Evolutionary conservation across 2,329 filamentous ascomycete species (phyloP), one percentile per base, ranked within the genome.

Genomic region (Pseudocercospora cruenta): DNA sequence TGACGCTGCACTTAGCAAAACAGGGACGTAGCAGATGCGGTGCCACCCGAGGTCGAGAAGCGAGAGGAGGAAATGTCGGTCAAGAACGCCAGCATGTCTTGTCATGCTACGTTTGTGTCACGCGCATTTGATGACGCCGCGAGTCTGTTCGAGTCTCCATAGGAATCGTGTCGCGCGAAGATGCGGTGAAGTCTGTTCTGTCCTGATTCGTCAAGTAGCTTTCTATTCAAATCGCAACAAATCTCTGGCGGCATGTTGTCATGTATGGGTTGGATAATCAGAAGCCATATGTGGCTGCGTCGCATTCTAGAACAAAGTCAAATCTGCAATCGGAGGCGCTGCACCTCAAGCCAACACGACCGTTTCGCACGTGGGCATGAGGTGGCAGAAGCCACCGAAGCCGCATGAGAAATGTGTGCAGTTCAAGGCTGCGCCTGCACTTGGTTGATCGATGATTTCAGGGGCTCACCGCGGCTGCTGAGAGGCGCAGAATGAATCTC

Each of bases 1-100:
- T 31, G 26, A 55, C 26, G 51, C 47, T 51, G 47, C 47, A 26
- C 22, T 22, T 47, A 54, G 45, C 24, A 63, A 33, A 43, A 60
- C 55, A 64, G 62, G 47, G 62, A 28, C 22, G 58, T 26, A 28
- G 26, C 45, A 36, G 45, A 58, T 51, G 61, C 57, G 45, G 65
- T 67, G 57, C 28, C 43, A 57, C 63, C 49, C 55, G 62, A 68
- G 63, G 66, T 68, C 19, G 60, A 63, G 55, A 53, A 43, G 39
- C 51, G 26, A 47, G 31, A 24, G 60, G 19, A 28, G 61, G 19
- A 21, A 63, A 59, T 58, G 66, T 63, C 63, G 63, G 63, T 66
- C 62, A 65, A 60, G 62, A 47, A 10, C 39, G 62, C 59, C 62
- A 63, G 66, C 66, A 65, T 36, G 63, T 63, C 63, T 36, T 57